These are phyloP conservation scores for Posidonia oceanica DNA, from an alignment of 116 monocot species.

Conservation along the genomic window DNA sequence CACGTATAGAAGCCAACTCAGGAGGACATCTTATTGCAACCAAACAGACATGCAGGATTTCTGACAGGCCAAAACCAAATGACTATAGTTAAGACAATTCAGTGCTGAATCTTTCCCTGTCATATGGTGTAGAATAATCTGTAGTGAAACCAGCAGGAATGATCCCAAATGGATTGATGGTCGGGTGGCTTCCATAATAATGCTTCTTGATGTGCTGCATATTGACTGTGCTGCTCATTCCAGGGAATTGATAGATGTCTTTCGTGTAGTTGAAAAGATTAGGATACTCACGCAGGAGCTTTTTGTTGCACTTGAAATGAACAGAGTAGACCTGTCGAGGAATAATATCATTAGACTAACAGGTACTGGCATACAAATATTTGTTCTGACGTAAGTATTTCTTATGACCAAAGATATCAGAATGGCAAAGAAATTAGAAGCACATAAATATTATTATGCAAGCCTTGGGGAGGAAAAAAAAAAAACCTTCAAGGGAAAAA, in stretches of 20 bases:
- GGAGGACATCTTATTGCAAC: too few species aligned
- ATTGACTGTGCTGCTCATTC: conserved; percentile 70
- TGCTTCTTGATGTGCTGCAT: conserved; percentile 86
- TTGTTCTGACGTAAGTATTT: not conserved
- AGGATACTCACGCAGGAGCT: conserved; percentile 69
- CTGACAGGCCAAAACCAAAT: too few species aligned
- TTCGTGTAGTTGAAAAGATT: conserved; percentile 92
- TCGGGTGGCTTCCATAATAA: conserved; percentile 89
- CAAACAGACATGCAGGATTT: too few species aligned
- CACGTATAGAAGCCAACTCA: too few species aligned
- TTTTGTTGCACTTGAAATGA: conserved; percentile 97
- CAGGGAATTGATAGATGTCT: conserved; percentile 69
- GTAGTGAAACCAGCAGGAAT: conserved; percentile 51
- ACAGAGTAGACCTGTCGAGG: conserved; percentile 61
- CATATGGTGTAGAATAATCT: conserved; percentile 64
- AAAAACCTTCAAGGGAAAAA: too few species aligned
- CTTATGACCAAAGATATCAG: not conserved
- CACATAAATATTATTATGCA: too few species aligned
- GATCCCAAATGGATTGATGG: conserved; percentile 69
- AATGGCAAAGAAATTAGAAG: too few species aligned
- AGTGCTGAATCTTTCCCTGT: conserved; percentile 57
- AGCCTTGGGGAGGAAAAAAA: too few species aligned
- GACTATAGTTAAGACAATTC: too few species aligned
- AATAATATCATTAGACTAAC: not conserved
- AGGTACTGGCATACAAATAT: too few species aligned